Evolutionary conservation across 192 early-diverging fungal genomes (phyloP).

Genomic region (Kappamyces sp.): DNA sequence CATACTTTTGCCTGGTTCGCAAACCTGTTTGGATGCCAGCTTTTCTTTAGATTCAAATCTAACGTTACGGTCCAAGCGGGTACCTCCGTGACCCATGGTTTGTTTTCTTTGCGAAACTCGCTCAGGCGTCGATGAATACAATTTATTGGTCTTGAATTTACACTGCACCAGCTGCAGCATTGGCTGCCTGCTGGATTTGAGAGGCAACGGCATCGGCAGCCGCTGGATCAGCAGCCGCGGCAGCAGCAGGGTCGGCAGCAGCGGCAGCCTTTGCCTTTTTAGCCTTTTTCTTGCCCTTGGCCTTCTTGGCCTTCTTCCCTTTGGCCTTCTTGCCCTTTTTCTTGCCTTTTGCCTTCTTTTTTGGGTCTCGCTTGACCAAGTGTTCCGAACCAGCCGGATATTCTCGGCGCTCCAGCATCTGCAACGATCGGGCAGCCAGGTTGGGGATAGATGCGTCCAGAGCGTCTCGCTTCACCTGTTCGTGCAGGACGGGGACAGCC

Average conservation of each 20-base stretch:
- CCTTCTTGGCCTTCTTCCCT: neutral
- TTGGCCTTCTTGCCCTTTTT: neutral
- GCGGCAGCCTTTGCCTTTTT: too few relatives aligned
- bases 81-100: neutral
- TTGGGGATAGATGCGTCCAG: neutral
- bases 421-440: neutral
- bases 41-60: constrained; percentile 85
- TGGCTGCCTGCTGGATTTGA: neutral
- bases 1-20: constrained; percentile 89
- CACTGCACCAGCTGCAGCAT: neutral
- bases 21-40: constrained; percentile 91
- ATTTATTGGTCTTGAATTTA: too few relatives aligned
- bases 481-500: neutral
- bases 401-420: neutral
- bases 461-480: neutral
- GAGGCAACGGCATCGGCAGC: neutral
- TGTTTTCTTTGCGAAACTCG: neutral
- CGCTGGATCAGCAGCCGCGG: neutral
- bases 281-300: neutral
- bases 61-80: neutral
- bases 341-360: neutral
- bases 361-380: neutral
- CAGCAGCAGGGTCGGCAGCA: neutral
- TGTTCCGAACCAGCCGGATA: too few relatives aligned
- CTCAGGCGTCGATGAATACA: neutral